phyloP scores from a whole-genome alignment of 768 basidiomycete genomes.

The Strobilomyces confusus region DNA sequence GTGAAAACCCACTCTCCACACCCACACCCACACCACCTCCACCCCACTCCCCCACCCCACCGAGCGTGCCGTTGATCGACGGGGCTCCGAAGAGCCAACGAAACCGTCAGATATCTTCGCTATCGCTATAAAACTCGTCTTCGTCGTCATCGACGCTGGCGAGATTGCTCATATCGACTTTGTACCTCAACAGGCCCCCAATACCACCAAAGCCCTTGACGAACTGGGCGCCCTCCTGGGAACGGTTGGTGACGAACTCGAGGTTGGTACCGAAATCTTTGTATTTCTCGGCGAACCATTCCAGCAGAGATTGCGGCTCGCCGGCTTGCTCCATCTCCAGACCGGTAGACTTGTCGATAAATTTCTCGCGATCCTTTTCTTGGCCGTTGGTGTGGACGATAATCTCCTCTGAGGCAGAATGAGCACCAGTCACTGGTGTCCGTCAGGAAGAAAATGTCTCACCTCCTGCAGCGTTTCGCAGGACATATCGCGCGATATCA shows the following conservation, averaged over 20 bases:
- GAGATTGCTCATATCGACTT: constrained; percentile 91
- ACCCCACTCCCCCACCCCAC: constrained; percentile 51
- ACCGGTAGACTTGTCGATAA: constrained; percentile 91
- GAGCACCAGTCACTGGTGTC: background rate
- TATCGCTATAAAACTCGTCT: constrained; percentile 79
- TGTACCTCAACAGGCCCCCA: constrained; percentile 93
- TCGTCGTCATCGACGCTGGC: constrained; percentile 69
- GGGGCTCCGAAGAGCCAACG: constrained; percentile 85
- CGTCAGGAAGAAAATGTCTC: constrained; percentile 14
- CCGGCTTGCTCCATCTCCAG: constrained; percentile 88
- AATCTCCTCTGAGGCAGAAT: constrained; percentile 61
- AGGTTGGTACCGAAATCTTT: constrained; percentile 95
- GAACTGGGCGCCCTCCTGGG: constrained; percentile 97
- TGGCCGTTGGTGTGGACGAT: constrained; percentile 79
- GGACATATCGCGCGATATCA: constrained; percentile 80
- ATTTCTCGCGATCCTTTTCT: constrained; percentile 92
- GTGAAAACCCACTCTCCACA: background rate
- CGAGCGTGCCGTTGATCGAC: constrained; percentile 58
- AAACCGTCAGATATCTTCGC: constrained; percentile 80
- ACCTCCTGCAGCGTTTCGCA: constrained; percentile 93
- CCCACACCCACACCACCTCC: constrained; percentile 4
- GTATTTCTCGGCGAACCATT: constrained; percentile 99
- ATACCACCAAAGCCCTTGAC: constrained; percentile 99
- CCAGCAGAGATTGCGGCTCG: constrained; percentile 85
- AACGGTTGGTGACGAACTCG: constrained; percentile 94